A percentile compares a stretch with the other conserved stretches of the same genome.
phyloP scores from a whole-genome alignment of 2,329 filamentous ascomycete species.

The Claviceps purpurea region DNA sequence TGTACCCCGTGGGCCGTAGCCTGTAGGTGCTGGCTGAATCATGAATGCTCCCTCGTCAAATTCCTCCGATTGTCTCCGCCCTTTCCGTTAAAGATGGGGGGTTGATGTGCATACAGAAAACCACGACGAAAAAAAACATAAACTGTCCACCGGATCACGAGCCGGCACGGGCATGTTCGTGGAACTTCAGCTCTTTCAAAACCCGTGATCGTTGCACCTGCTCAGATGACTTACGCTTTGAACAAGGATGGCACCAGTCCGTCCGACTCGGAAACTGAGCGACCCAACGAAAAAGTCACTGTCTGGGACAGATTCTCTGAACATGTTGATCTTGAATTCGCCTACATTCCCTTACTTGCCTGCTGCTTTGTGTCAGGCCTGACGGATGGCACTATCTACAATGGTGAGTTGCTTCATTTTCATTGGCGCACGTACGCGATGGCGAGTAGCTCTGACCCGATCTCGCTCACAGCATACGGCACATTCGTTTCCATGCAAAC shows the following conservation, averaged over 20 bases:
- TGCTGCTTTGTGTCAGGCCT: conserved; percentile 26
- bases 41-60: neutral
- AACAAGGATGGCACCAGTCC: neutral
- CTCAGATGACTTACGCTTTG: neutral
- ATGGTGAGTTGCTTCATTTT: conserved; percentile 10
- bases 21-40: too few species aligned
- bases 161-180: neutral
- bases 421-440: neutral
- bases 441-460: neutral
- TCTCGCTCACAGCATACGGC: conserved; percentile 10
- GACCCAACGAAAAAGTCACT: conserved; percentile 4
- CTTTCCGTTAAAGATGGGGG: neutral
- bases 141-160: neutral
- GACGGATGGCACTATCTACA: conserved; percentile 27
- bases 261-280: conserved; percentile 8
- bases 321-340: conserved; percentile 8
- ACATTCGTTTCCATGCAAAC: conserved; percentile 27
- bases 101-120: neutral
- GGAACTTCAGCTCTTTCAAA: neutral
- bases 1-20: too few species aligned
- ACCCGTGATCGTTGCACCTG: neutral
- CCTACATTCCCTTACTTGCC: conserved; percentile 19
- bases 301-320: conserved; percentile 3
- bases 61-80: conserved; percentile 1
- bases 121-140: neutral